Base-by-base conservation (phyloP, 2,329 filamentous ascomycete species). In the Trichoderma sp. region DNA sequence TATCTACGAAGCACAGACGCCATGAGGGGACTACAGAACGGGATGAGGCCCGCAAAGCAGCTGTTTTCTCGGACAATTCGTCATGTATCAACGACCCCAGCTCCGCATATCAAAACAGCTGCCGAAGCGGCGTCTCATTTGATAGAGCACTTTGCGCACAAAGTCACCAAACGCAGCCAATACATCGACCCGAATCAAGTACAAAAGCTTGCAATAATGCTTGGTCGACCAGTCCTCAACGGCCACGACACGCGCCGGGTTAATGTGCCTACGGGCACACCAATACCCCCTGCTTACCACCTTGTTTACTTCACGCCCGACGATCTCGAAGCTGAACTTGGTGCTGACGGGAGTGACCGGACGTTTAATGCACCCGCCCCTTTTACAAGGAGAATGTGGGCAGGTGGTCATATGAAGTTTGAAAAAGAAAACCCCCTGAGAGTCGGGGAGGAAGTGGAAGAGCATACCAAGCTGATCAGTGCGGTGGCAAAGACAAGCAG, bases 351-450 rank as follows among this genome's bases (percentile, higher is more conserved):
- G 15, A 90, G 87, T 0, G 90, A 92, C 79, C 80, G 77, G 1
- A 86, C 86, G 0, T 91, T 88, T 77, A 91, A 90, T 74, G 86
- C 89, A 0, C 84, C 87, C 0, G 73, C 80, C 3, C 89, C 89
- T 0, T 92, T 91, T 71, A 90, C 88, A 2, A 80, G 89, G 34
- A 83, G 90, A 14, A 91, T 92, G 90, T 92, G 90, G 90, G 90
- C 90, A 0, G 90, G 89, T 1, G 90, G 90, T 0, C 82, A 83
- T 71, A 87, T 91, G 79, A 77, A 78, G 15, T 72, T 67, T 58
- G 56, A 67, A 5, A 70, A 51, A 14, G 32, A 75, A 24, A 24
- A 70, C 53, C 9, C 26, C 74, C 77, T 91, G 72, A 81, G 82
- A 2, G 84, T 90, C 2, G 89, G 88, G 1, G 86, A 90, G 73